phyloP scores from a whole-genome alignment of 345 rosid species.

The Pistacia atlantica region DNA sequence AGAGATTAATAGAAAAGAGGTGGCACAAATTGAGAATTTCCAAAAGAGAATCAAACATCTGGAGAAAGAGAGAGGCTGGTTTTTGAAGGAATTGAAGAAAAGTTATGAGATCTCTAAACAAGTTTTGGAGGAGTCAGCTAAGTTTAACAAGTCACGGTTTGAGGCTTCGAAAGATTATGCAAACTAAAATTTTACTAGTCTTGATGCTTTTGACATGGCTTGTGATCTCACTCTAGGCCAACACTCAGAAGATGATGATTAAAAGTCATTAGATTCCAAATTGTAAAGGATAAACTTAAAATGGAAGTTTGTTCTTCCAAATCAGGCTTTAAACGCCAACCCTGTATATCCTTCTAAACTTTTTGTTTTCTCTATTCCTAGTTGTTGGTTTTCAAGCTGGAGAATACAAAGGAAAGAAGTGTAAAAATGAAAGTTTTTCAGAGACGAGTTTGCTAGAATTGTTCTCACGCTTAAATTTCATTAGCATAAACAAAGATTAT shows the following conservation, averaged over 20 bases:
- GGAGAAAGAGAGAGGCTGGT: background rate
- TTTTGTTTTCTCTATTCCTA: no score
- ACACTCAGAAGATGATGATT: slow-evolving; percentile 1
- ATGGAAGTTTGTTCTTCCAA: background rate
- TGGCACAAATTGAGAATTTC: background rate
- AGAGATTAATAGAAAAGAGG: background rate
- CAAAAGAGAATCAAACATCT: background rate
- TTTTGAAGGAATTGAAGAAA: background rate
- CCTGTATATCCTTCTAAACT: background rate
- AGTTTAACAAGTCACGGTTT: background rate
- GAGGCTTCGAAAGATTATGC: background rate
- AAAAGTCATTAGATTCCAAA: background rate
- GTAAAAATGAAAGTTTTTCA: no score
- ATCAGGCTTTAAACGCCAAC: no score
- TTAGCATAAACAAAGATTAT: no score
- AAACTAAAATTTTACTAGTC: background rate
- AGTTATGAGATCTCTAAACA: background rate
- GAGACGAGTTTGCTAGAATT: no score
- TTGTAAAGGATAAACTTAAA: background rate
- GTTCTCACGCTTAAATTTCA: no score
- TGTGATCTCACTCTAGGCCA: background rate
- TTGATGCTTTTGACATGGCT: slow-evolving; percentile 2
- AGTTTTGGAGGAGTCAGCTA: background rate
- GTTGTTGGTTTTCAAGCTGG: no score
- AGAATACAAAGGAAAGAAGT: no score